Conservation (phyloP, 2,329 filamentous ascomycete genomes). For the Fusarium buharicum region DNA sequence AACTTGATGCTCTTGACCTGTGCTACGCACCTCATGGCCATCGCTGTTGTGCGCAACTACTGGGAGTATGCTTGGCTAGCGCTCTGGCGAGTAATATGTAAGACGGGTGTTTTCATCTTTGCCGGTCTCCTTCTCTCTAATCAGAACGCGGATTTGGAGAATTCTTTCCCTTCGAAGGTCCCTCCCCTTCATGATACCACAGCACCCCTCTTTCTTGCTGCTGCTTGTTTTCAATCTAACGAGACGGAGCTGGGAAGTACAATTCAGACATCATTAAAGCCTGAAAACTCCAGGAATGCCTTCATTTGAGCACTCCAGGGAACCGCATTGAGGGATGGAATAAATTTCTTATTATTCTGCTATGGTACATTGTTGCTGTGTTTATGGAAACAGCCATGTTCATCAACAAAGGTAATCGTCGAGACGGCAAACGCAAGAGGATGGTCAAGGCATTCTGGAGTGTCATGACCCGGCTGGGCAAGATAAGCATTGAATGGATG, state of each 20-base stretch:
- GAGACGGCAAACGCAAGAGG: slow-evolving; percentile 4
- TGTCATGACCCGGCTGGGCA: background rate
- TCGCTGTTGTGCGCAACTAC: slow-evolving; percentile 18
- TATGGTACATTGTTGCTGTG: slow-evolving; percentile 13
- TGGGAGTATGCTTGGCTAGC: slow-evolving; percentile 20
- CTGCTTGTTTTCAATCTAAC: slow-evolving; percentile 22
- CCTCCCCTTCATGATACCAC: background rate
- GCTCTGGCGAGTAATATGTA: too few species aligned
- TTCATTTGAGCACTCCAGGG: slow-evolving; percentile 6
- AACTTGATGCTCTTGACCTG: slow-evolving; percentile 26
- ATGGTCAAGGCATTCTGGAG: slow-evolving; percentile 1
- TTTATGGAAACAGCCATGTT: slow-evolving; percentile 15
- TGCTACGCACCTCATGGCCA: slow-evolving; percentile 22
- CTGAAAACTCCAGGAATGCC: background rate
- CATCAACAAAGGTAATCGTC: slow-evolving; percentile 13
- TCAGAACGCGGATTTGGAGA: slow-evolving; percentile 3
- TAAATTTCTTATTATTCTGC: slow-evolving; percentile 17
- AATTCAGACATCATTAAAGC: background rate
- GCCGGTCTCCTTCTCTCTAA: slow-evolving; percentile 18
- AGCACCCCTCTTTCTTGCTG: slow-evolving; percentile 9
- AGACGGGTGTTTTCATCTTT: slow-evolving; percentile 17
- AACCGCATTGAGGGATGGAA: slow-evolving; percentile 25
- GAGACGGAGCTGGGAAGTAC: background rate
- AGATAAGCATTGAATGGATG: background rate
- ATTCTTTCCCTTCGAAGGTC: slow-evolving; percentile 8